phyloP scores from a whole-genome alignment of 169 alveolate genomes.

The Cryptosporidium andersoni region DNA sequence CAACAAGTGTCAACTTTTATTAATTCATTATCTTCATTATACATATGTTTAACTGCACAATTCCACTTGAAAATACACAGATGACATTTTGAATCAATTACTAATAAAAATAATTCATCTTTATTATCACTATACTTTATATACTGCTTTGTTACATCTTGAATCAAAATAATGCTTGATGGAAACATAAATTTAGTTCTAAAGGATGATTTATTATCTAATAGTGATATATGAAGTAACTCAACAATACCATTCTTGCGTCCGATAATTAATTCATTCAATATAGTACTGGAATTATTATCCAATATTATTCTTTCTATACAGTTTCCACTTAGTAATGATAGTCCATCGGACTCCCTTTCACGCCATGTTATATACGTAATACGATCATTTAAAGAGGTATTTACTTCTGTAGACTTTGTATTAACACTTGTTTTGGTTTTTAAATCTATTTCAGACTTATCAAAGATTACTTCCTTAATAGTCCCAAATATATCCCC shows the following conservation, averaged over 20 bases:
- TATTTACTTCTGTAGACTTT: too few relatives aligned
- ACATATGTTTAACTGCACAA: background rate
- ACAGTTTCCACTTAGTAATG: background rate
- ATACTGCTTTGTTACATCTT: slow-evolving; percentile 31
- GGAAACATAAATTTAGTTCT: slow-evolving; percentile 17
- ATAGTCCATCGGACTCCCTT: slow-evolving; percentile 25
- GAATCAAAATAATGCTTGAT: slow-evolving; percentile 32
- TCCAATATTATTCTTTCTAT: background rate
- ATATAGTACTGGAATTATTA: too few relatives aligned
- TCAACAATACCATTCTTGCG: slow-evolving; percentile 29
- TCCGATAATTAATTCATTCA: slow-evolving; percentile 19
- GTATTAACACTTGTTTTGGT: background rate
- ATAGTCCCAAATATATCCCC: slow-evolving; percentile 46
- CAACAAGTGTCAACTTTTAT: background rate
- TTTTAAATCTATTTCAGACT: background rate
- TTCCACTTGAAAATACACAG: slow-evolving; percentile 14
- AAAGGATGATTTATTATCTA: background rate
- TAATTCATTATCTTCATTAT: background rate
- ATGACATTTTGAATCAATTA: slow-evolving; percentile 1
- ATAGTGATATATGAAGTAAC: background rate
- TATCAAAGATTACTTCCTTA: slow-evolving; percentile 16
- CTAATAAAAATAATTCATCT: slow-evolving; percentile 1
- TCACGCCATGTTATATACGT: too few relatives aligned
- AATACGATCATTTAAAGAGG: too few relatives aligned
- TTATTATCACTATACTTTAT: slow-evolving; percentile 19